Evolutionary conservation across 805 yeast genomes (phyloP).

Genomic region (Komagataella ulmi): DNA sequence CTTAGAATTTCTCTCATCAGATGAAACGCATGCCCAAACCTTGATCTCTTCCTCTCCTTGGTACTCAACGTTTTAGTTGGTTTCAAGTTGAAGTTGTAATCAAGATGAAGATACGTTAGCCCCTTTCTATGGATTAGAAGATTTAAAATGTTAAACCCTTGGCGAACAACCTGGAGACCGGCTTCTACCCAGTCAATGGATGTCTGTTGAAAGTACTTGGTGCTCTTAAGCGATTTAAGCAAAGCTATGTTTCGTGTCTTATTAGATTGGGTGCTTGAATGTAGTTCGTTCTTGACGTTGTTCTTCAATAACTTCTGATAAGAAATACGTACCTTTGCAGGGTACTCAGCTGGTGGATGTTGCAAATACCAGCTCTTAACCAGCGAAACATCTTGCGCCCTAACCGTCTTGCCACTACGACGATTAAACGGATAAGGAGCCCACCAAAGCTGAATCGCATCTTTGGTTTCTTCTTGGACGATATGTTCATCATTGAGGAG

Average conservation of each 20-base stretch:
- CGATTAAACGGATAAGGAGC: conserved; percentile 81
- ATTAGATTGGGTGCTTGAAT: conserved; percentile 26
- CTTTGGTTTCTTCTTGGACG: conserved; percentile 31
- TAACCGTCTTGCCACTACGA: conserved; percentile 53
- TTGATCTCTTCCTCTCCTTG: conserved; percentile 87
- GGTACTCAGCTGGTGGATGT: conserved; percentile 41
- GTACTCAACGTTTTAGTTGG: conserved; percentile 95
- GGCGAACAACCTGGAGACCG: conserved; percentile 84
- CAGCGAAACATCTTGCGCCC: conserved; percentile 86
- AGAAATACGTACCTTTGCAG: conserved; percentile 73
- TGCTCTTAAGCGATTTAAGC: conserved; percentile 51
- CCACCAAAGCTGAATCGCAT: conserved; percentile 57
- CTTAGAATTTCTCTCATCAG: conserved; percentile 80
- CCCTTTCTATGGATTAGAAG: conserved; percentile 84
- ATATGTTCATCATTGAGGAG: conserved; percentile 32
- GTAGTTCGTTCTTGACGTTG: conserved; percentile 60
- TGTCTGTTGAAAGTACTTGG: conserved; percentile 86
- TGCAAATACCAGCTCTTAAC: conserved; percentile 73
- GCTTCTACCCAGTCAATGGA: conserved; percentile 98
- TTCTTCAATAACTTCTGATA: conserved; percentile 81
- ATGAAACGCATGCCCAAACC: conserved; percentile 96
- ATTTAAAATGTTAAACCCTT: conserved; percentile 90
- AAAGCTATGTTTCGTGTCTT: conserved; percentile 39
- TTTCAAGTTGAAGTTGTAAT: conserved; percentile 88
- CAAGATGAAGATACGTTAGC: conserved; percentile 82